Base-by-base conservation (phyloP, 805 yeast species). In the Candida hungchunana region DNA sequence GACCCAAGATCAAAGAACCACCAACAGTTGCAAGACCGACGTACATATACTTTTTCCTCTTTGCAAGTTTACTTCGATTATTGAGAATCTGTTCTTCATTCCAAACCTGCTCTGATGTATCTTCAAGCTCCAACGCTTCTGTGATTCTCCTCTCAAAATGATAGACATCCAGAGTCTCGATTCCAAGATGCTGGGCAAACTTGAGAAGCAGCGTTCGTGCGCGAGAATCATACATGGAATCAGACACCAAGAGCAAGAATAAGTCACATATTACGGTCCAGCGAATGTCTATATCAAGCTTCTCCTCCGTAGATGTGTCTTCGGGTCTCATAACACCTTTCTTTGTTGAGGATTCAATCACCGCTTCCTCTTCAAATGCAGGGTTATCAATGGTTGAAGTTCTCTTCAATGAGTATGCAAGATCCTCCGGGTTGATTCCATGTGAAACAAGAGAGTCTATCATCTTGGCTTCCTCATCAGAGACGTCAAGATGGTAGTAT, bases 21-120 rank as follows among this genome's bases (percentile, higher is more conserved):
- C 97, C 97, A 12, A 89, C 71, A 7, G 97, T 93, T 0, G 99
- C 99, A 32, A 93, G 63, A 1, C 97, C 99, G 43, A 93, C 84
- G 52, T 85, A 88, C 34, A 87, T 81, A 57, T 86, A 64, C 53
- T 89, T 80, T 53, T 71, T 79, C 44, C 73, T 75, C 45, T 70
- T 72, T 33, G 78, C 75, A 46, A 66, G 73, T 52, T 77, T 82
- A n/a, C 84, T 69, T 49, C 95, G 79, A 22, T 70, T 71, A 29
- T 78, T 79, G 53, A 93, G 69, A 37, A 85, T 76, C 40, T 75
- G 78, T 8, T 59, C 54, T 48, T 84, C 90, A 50, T 86, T 79
- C 78, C 89, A 82, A 9, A 77, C 71, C 56, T 83, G 83, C 34
- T 82, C 90, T 13, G 80, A 76, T 25, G 79, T 75, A 44, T 85